A percentile compares a stretch with the other conserved stretches of the same genome.
Evolutionary conservation across 2,329 filamentous ascomycete genomes (phyloP).

Genomic region (Paraconiothyrium sp.): DNA sequence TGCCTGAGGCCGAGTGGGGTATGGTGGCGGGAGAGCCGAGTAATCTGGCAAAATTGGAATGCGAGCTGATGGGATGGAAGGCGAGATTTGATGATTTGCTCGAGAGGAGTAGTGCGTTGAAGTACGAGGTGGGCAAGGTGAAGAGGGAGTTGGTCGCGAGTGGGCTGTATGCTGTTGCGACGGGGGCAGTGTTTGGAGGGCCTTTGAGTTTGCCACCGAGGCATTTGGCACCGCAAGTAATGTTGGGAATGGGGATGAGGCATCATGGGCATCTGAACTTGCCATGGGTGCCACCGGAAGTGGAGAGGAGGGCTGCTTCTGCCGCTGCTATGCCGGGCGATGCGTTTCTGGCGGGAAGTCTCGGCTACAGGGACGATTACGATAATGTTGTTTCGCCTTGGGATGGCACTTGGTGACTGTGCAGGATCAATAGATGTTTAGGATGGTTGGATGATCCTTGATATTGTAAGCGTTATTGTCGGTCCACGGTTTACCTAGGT

Average conservation of each 20-base stretch:
- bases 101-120: conserved; percentile 26
- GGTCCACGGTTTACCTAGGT: neutral
- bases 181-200: neutral
- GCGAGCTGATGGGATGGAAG: conserved; percentile 24
- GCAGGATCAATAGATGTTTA: neutral
- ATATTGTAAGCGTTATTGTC: neutral
- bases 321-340: neutral
- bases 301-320: conserved; percentile 13
- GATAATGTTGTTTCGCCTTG: neutral
- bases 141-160: conserved; percentile 22
- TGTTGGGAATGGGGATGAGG: conserved; percentile 4
- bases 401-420: neutral
- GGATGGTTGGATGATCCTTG: neutral
- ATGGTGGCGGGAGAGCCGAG: conserved; percentile 20
- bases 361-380: conserved; percentile 5
- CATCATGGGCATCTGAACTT: conserved; percentile 1
- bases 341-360: neutral
- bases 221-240: conserved; percentile 3
- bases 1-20: conserved; percentile 12
- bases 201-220: neutral
- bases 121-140: conserved; percentile 37
- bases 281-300: conserved; percentile 10
- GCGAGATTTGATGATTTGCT: conserved; percentile 28
- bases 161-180: conserved; percentile 19
- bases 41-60: conserved; percentile 38